These are phyloP conservation scores for Suhomyces vadensis DNA, from an alignment of 805 yeast genomes.

Conservation along the genomic window DNA sequence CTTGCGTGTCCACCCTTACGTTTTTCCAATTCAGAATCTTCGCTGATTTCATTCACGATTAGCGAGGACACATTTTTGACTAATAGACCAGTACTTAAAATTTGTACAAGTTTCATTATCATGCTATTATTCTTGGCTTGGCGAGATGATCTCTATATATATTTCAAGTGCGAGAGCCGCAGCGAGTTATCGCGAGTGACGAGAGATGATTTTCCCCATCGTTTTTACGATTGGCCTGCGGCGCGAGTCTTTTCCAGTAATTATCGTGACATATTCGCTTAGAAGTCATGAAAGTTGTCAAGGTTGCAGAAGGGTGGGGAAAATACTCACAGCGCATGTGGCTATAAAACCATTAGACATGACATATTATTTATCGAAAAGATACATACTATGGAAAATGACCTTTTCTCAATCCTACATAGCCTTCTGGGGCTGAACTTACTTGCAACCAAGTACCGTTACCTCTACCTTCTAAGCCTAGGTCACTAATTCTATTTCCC, in stretches of 20 bases:
- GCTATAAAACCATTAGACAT: no score
- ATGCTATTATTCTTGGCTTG: neutral
- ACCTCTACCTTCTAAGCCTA: slow-evolving; percentile 39
- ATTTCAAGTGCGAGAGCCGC: no score
- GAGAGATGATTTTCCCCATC: no score
- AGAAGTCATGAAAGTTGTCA: no score
- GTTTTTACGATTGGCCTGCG: no score
- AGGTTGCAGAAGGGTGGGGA: no score
- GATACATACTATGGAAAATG: slow-evolving; percentile 31
- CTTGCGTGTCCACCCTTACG: neutral
- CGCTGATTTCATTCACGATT: neutral
- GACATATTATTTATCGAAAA: no score
- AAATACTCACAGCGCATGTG: no score
- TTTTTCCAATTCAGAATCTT: neutral
- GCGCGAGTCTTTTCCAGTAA: no score
- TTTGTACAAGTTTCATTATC: neutral
- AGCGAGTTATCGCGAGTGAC: no score
- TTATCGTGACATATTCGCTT: no score
- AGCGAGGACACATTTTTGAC: neutral
- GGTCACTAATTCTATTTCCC: slow-evolving; percentile 49
- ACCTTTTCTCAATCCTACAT: slow-evolving; percentile 31
- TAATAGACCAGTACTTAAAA: neutral
- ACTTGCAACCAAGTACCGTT: slow-evolving; percentile 31
- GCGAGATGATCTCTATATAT: no score
- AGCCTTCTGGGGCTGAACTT: slow-evolving; percentile 25